Evolutionary conservation across 257 asterid species (phyloP).

Genomic region (Solanum clarkiae): DNA sequence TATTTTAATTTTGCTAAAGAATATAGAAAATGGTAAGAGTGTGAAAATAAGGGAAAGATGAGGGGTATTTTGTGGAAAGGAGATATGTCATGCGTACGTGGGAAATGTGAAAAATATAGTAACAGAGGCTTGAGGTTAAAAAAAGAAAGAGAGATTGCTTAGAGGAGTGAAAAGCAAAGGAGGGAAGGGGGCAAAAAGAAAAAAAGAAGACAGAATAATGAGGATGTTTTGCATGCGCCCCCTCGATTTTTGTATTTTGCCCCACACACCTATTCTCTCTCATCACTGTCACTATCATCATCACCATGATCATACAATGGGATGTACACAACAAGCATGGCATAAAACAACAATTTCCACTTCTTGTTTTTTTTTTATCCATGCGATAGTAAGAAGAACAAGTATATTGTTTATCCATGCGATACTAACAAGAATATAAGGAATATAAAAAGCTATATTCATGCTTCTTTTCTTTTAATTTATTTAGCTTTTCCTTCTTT

Average conservation of each 20-base stretch:
- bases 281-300: neutral
- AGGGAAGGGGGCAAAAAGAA: neutral
- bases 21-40: neutral
- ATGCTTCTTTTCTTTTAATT: neutral
- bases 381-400: neutral
- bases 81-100: slow-evolving; percentile 18
- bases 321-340: neutral
- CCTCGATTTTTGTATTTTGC: neutral
- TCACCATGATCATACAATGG: neutral
- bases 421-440: neutral
- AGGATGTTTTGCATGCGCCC: slow-evolving; percentile 47
- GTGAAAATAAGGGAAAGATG: neutral
- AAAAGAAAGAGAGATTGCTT: slow-evolving; percentile 5
- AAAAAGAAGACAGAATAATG: slow-evolving; percentile 34
- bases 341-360: neutral
- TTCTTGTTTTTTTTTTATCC: neutral
- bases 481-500: neutral
- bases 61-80: neutral
- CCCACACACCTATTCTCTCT: neutral
- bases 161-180: slow-evolving; percentile 22
- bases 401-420: neutral
- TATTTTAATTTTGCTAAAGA: too few species aligned
- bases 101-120: slow-evolving; percentile 2
- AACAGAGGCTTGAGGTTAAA: neutral
- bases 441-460: neutral